Evolutionary conservation across 345 rosid genomes (phyloP).

Genomic region (Eucalyptus regnans): DNA sequence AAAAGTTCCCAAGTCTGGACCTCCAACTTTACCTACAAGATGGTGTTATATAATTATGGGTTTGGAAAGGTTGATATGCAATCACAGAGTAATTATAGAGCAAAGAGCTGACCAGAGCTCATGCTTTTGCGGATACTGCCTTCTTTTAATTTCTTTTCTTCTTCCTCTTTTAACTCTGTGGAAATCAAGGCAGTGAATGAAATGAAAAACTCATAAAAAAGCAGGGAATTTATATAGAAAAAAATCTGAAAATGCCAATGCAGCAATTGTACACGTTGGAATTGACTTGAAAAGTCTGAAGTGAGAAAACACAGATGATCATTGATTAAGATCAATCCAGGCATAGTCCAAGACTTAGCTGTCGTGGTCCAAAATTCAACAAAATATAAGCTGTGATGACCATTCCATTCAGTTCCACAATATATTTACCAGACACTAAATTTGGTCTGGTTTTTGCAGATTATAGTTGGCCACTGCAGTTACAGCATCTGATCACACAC

Average conservation of each 20-base stretch:
- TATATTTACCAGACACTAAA: not conserved
- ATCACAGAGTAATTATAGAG: not conserved
- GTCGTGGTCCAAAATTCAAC: not conserved
- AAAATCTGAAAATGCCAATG: not conserved
- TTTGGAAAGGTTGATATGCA: not conserved
- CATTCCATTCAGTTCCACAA: not conserved
- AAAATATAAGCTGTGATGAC: not conserved
- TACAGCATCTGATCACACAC: not conserved
- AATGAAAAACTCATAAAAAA: not conserved
- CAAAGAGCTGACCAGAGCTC: constrained; percentile 24
- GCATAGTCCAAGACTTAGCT: not conserved
- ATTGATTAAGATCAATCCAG: not conserved
- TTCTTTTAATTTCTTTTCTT: constrained; percentile 58
- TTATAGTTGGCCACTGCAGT: not conserved
- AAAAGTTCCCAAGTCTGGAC: constrained; percentile 85
- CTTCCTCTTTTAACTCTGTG: constrained; percentile 77
- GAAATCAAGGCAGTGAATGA: not conserved
- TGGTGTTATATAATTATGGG: not conserved
- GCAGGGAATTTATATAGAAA: not conserved
- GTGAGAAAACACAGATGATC: not conserved
- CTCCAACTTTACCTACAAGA: constrained; percentile 52
- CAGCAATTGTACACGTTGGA: not conserved
- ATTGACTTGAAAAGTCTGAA: not conserved
- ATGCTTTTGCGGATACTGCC: constrained; percentile 29
- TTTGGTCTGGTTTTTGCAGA: not conserved